Evolutionary conservation across 371 early-diverging fungal species (phyloP).

Genomic region (Circinella minor): DNA sequence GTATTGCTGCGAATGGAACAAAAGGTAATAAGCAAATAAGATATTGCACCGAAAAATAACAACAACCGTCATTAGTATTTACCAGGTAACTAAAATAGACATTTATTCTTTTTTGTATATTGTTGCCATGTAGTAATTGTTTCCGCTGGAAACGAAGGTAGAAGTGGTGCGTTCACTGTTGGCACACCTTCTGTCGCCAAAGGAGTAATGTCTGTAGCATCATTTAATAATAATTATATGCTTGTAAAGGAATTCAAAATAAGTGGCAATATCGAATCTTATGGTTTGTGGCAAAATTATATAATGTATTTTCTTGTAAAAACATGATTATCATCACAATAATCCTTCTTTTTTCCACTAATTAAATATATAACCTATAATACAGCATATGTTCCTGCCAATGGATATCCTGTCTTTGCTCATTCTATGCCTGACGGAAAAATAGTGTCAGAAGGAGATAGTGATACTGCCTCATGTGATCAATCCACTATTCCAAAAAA

Average conservation of each 20-base stretch:
- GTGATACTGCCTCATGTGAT: constrained; percentile 7
- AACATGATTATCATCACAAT: no score
- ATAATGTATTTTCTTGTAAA: no score
- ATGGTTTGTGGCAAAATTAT: not conserved
- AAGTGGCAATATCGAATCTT: not conserved
- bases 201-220: constrained; percentile 67
- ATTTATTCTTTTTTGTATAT: not conserved
- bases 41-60: no score
- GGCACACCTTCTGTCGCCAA: constrained; percentile 59
- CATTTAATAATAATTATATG: constrained; percentile 55
- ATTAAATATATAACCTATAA: no score
- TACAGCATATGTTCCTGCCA: no score
- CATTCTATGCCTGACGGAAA: not conserved
- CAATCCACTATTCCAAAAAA: not conserved
- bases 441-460: not conserved
- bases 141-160: constrained; percentile 75
- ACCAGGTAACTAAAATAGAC: no score
- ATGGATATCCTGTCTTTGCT: no score
- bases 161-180: constrained; percentile 56
- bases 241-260: constrained; percentile 28
- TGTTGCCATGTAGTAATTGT: constrained; percentile 26
- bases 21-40: constrained; percentile 27
- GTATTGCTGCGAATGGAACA: constrained; percentile 33
- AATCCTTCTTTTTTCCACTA: no score
- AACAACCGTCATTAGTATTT: no score